Base-by-base conservation (phyloP, 2,329 filamentous ascomycete genomes). In the Sporothrix phasma region DNA sequence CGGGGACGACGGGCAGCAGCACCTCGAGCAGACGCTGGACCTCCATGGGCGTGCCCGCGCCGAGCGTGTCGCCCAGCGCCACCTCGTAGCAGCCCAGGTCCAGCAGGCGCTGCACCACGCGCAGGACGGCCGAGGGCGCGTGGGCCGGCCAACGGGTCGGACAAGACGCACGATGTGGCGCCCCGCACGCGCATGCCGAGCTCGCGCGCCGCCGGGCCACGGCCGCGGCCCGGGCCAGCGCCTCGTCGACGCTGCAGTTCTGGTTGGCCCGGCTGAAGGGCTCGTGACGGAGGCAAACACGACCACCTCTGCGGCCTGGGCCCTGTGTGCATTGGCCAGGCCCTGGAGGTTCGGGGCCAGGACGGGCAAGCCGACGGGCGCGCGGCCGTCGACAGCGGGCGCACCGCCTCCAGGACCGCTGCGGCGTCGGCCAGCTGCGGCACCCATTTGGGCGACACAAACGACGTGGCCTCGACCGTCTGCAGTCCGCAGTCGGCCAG, bases 61-160 rank as follows among this genome's bases (percentile, higher is more conserved):
- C 92, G 0, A 92, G 93, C 0, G 92, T 97, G 71, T 96, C 92
- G 4, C 91, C 92, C 0, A 96, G 83, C 1, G 89, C 89, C 68
- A 97, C 92, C 78, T 96, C 91, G 71, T 96, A 90, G 22, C 90
- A 92, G 19, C 92, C 92, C 79, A 93, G 89, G 71, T 92, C 89
- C 1, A 96, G 80, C 58, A 96, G 76, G 71, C 79, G 85, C 67
- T 79, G 82, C 0, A 88, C 87, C 53, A 89, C 88, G 81, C 0
- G 85, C 85, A 0, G 88, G 85, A 67, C 77, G 79, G 71, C 82
- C 80, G 39, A 85, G 84, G 69, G 86, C 77, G 3, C 88, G 86
- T 81, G 72, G 80, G 80, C 2, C 86, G 85, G 69, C 87, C 84
- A 67, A 88, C 94, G 0, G 90, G 90, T 68, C 90, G 93, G 1